These are phyloP conservation scores for Leccinum laetum DNA, from an alignment of 1,284 basidiomycete genomes.

Conservation along the genomic window DNA sequence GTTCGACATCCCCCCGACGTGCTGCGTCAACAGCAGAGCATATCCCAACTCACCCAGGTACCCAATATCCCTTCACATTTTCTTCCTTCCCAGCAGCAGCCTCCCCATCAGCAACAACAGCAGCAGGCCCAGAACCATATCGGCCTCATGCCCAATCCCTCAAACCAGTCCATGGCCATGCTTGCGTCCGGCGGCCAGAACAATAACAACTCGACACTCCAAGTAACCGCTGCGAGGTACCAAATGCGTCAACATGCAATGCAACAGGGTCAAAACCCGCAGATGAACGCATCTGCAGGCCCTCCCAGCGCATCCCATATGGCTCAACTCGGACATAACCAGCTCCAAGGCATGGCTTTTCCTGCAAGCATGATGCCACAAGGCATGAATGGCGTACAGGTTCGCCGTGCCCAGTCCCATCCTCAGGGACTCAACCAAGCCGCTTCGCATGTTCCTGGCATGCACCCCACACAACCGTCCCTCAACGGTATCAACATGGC, in stretches of 20 bases:
- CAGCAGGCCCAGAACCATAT: slow-evolving; percentile 32
- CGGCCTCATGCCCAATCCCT: slow-evolving; percentile 30
- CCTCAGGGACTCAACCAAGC: slow-evolving; percentile 41
- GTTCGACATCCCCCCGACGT: slow-evolving; percentile 41
- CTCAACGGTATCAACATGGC: slow-evolving; percentile 41
- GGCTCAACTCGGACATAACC: slow-evolving; percentile 36
- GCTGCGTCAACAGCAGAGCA: slow-evolving; percentile 40
- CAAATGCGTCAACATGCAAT: slow-evolving; percentile 30
- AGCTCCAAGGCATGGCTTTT: slow-evolving; percentile 41
- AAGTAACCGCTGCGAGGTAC: slow-evolving; percentile 24
- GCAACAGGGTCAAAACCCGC: slow-evolving; percentile 38
- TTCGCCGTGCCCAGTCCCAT: slow-evolving; percentile 55
- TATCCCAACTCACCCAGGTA: slow-evolving; percentile 43
- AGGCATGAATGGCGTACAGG: slow-evolving; percentile 30
- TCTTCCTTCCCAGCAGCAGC: slow-evolving; percentile 38
- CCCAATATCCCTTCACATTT: slow-evolving; percentile 40
- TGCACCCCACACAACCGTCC: slow-evolving; percentile 37
- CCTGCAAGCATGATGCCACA: slow-evolving; percentile 39
- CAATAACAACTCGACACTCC: slow-evolving; percentile 16
- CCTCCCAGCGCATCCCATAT: slow-evolving; percentile 38
- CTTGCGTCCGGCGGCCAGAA: slow-evolving; percentile 27
- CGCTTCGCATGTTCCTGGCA: slow-evolving; percentile 35
- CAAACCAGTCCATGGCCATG: slow-evolving; percentile 28
- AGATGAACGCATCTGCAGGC: slow-evolving; percentile 37
- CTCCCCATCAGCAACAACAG: slow-evolving; percentile 33